A percentile compares a stretch with the other conserved stretches of the same genome.
Evolutionary conservation across 768 basidiomycete species (phyloP).

Genomic region (Coprinopsis marcescibilis): DNA sequence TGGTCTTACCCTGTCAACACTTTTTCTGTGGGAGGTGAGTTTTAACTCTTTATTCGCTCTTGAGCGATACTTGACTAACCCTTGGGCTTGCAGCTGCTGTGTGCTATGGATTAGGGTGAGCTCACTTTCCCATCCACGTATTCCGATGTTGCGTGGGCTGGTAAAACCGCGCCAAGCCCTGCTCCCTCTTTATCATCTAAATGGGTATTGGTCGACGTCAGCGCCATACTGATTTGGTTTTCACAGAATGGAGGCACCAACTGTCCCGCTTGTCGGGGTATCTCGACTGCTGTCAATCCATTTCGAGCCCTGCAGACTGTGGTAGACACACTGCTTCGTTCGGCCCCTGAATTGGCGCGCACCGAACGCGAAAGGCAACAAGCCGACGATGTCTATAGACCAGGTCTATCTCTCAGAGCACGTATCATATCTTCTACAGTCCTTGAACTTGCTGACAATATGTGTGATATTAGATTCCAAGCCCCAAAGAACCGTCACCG

Average conservation of each 20-base stretch:
- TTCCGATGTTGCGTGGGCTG: not conserved
- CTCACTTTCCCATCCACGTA: conserved; percentile 16
- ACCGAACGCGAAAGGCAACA: conserved; percentile 68
- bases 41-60: not conserved
- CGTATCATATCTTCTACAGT: conserved; percentile 18
- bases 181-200: no score
- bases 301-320: conserved; percentile 71
- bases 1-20: conserved; percentile 82
- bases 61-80: not conserved
- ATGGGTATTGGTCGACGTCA: not conserved
- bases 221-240: conserved; percentile 11
- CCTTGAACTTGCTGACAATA: conserved; percentile 1
- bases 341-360: conserved; percentile 62
- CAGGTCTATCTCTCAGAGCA: conserved; percentile 60
- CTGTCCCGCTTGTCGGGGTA: conserved; percentile 75
- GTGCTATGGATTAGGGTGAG: conserved; percentile 80
- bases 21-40: conserved; percentile 85
- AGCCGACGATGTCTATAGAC: conserved; percentile 75
- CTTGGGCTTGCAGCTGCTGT: conserved; percentile 53
- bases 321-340: conserved; percentile 66
- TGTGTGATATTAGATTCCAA: conserved; percentile 74
- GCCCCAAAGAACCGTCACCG: conserved; percentile 70
- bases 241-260: conserved; percentile 76
- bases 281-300: conserved; percentile 62
- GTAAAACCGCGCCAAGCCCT: no score